A percentile compares a stretch with the other conserved stretches of the same genome.
Evolutionary conservation across 306 rosid species (phyloP).

Genomic region (Cucurbita argyrosperma): DNA sequence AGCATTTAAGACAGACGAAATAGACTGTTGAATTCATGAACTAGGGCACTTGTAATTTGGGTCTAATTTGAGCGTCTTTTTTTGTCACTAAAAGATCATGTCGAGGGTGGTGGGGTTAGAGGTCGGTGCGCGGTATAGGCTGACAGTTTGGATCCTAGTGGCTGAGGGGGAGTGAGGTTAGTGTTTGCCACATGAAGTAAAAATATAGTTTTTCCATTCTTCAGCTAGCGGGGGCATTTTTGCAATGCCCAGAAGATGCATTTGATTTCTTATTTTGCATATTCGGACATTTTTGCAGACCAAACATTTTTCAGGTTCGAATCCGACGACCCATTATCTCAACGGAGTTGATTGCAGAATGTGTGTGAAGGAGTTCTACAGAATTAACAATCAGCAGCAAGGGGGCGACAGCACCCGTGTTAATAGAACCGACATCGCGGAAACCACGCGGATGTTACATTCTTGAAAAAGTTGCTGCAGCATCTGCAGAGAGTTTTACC

Average conservation of each 20-base stretch:
- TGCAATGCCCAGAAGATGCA: background rate
- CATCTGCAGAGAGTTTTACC: constrained; percentile 59
- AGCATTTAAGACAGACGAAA: no score
- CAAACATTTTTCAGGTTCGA: constrained; percentile 43
- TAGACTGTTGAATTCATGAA: no score
- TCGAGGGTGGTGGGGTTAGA: no score
- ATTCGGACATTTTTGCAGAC: background rate
- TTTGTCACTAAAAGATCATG: no score
- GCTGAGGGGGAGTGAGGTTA: no score
- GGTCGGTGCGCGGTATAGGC: no score
- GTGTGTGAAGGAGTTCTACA: constrained; percentile 96
- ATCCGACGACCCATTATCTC: constrained; percentile 65
- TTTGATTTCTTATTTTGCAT: background rate
- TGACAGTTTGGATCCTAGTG: no score
- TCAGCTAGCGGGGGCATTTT: background rate
- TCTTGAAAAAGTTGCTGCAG: constrained; percentile 76
- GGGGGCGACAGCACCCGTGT: constrained; percentile 24
- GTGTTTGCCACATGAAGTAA: background rate
- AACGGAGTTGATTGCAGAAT: constrained; percentile 68
- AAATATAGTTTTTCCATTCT: background rate
- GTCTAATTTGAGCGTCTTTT: no score
- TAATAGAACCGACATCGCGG: constrained; percentile 25
- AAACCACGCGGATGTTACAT: constrained; percentile 54
- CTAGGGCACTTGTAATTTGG: no score
- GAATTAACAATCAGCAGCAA: constrained; percentile 27